A percentile compares a stretch with the other conserved stretches of the same genome.
Conservation (phyloP, 257 asterid genomes). For the Orobanche coerulescens region DNA sequence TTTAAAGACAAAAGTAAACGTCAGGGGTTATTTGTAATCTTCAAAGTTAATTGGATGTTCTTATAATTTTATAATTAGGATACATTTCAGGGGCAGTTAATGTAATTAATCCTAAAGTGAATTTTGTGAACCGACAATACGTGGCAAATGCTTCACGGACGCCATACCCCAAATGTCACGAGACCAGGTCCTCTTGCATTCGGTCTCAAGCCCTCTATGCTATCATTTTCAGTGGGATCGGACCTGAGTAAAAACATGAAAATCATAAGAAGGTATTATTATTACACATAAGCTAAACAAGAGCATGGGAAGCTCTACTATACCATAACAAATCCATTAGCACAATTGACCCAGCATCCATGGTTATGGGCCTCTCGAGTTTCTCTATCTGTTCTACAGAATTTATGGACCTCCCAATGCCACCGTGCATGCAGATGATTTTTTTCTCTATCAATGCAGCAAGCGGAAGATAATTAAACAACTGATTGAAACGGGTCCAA, state of each 20-base stretch:
- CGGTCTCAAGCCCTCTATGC: constrained; percentile 94
- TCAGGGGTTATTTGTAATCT: no score
- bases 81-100: no score
- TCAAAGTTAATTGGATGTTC: no score
- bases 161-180: constrained; percentile 90
- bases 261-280: neutral
- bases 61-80: no score
- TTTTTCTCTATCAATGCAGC: constrained; percentile 98
- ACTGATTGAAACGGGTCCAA: constrained; percentile 96
- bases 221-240: constrained; percentile 98
- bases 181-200: constrained; percentile 99
- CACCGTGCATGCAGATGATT: constrained; percentile 99
- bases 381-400: constrained; percentile 94
- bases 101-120: no score
- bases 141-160: constrained; percentile 2
- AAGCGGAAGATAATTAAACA: constrained; percentile 89
- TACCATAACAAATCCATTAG: constrained; percentile 98
- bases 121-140: no score
- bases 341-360: constrained; percentile 97
- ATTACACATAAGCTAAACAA: neutral
- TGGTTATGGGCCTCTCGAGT: constrained; percentile 96
- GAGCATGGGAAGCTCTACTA: constrained; percentile 17
- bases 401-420: constrained; percentile 93
- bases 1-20: no score
- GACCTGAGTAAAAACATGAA: constrained; percentile 53